Evolutionary conservation across 352 stramenopile genomes (phyloP).

Genomic region (Plasmopara halstedii): DNA sequence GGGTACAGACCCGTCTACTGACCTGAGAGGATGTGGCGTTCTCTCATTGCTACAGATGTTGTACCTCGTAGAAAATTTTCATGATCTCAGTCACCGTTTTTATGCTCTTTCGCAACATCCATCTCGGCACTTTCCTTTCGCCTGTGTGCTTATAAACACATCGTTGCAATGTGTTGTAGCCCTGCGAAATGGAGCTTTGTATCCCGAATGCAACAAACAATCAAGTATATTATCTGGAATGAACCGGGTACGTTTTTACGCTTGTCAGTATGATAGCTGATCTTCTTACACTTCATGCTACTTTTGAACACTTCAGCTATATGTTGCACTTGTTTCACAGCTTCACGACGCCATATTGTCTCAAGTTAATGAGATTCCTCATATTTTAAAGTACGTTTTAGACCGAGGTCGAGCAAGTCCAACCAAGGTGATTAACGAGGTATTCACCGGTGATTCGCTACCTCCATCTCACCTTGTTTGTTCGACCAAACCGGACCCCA

Average conservation of each 20-base stretch:
- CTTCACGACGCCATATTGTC: conserved; percentile 39
- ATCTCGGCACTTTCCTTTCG: conserved; percentile 62
- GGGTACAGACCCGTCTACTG: conserved; percentile 78
- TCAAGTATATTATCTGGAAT: conserved; percentile 41
- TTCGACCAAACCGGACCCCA: conserved; percentile 8
- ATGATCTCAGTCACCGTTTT: conserved; percentile 41
- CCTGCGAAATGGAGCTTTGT: conserved; percentile 61
- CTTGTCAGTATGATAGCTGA: no score
- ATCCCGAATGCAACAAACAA: conserved; percentile 59
- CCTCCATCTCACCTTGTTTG: conserved; percentile 2
- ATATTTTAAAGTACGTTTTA: conserved; percentile 54
- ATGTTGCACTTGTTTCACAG: conserved; percentile 29
- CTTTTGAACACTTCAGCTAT: conserved; percentile 22
- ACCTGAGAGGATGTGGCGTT: conserved; percentile 79
- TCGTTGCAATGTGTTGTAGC: conserved; percentile 58
- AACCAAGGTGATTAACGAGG: conserved; percentile 30
- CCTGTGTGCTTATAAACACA: conserved; percentile 69
- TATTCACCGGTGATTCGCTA: conserved; percentile 15
- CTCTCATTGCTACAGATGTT: conserved; percentile 83
- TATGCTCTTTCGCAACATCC: conserved; percentile 44
- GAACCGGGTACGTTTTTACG: conserved; percentile 37
- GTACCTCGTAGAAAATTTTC: conserved; percentile 58
- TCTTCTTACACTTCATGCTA: background rate
- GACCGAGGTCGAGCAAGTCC: conserved; percentile 34
- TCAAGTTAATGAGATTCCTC: conserved; percentile 37